A percentile compares a stretch with the other conserved stretches of the same genome.
Evolutionary conservation across 345 rosid species (phyloP).

Genomic region (Clausena lansium): DNA sequence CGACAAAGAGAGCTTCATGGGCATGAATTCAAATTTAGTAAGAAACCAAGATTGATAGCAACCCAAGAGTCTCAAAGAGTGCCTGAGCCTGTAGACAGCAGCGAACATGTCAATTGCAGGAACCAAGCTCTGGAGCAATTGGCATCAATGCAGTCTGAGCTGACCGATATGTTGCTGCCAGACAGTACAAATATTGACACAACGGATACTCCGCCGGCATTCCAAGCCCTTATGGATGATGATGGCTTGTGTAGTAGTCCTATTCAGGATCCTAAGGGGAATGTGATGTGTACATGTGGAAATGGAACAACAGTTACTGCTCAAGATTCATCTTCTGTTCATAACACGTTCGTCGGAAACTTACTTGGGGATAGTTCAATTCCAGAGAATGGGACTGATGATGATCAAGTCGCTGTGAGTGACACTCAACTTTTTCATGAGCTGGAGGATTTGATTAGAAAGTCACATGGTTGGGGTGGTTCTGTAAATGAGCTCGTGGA

Average conservation of each 20-base stretch:
- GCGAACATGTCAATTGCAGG: conserved; percentile 13
- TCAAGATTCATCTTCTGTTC: conserved; percentile 21
- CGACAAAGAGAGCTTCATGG: conserved; percentile 32
- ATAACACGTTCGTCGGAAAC: conserved; percentile 20
- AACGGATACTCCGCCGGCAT: neutral
- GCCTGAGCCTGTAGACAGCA: conserved; percentile 8
- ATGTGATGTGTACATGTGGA: conserved; percentile 1
- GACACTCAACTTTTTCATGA: conserved; percentile 33
- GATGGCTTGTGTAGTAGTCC: conserved; percentile 12
- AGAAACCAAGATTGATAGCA: conserved; percentile 36
- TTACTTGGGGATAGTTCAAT: conserved; percentile 10
- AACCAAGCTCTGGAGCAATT: conserved; percentile 32
- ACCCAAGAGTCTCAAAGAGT: conserved; percentile 17
- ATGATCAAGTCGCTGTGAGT: conserved; percentile 24
- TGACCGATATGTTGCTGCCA: conserved; percentile 20
- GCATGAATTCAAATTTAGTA: conserved; percentile 25
- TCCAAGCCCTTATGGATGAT: conserved; percentile 19
- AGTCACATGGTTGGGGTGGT: conserved; percentile 33
- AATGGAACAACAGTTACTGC: neutral
- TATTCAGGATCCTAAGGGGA: conserved; percentile 18
- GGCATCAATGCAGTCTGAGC: conserved; percentile 34
- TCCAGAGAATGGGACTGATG: conserved; percentile 13
- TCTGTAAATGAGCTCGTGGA: conserved; percentile 27
- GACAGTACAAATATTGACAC: conserved; percentile 14
- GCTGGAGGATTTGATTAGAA: conserved; percentile 34